These are phyloP conservation scores for Lanmaoa pseudosensibilis DNA, from an alignment of 768 basidiomycete species.

Conservation along the genomic window DNA sequence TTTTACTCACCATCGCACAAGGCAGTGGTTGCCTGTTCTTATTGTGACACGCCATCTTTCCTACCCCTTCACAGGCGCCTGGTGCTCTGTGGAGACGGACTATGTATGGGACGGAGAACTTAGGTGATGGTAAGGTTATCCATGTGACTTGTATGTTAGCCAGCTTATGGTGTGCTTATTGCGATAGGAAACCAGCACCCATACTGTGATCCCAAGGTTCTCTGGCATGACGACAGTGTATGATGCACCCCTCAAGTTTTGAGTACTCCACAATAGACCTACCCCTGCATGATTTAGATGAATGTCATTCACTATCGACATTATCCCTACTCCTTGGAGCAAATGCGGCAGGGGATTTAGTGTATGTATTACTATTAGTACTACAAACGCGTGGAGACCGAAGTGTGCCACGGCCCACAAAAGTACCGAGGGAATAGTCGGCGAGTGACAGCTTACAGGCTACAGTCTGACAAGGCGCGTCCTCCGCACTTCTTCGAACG, in stretches of 20 bases:
- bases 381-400: constrained; percentile 2
- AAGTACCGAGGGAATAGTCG: not conserved
- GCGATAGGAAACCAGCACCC: not conserved
- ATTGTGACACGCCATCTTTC: constrained; percentile 24
- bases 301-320: constrained; percentile 8
- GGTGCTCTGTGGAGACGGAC: constrained; percentile 13
- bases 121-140: constrained; percentile 14
- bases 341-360: constrained; percentile 3
- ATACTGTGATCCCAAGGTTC: not conserved
- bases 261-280: constrained; percentile 15
- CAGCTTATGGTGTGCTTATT: constrained; percentile 4
- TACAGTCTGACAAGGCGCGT: constrained; percentile 38
- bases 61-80: constrained; percentile 11
- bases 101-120: not conserved
- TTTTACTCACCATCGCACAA: constrained; percentile 21
- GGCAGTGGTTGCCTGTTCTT: constrained; percentile 15
- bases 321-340: constrained; percentile 1
- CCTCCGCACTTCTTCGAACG: constrained; percentile 51
- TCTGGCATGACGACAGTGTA: not conserved
- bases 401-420: not conserved
- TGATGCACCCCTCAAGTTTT: constrained; percentile 2
- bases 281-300: constrained; percentile 5
- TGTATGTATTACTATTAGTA: constrained; percentile 21
- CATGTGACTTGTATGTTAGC: not conserved
- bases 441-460: not conserved